A percentile compares a stretch with the other conserved stretches of the same genome.
Evolutionary conservation across 352 stramenopile genomes (phyloP).

Genomic region (Pythium chondricola): DNA sequence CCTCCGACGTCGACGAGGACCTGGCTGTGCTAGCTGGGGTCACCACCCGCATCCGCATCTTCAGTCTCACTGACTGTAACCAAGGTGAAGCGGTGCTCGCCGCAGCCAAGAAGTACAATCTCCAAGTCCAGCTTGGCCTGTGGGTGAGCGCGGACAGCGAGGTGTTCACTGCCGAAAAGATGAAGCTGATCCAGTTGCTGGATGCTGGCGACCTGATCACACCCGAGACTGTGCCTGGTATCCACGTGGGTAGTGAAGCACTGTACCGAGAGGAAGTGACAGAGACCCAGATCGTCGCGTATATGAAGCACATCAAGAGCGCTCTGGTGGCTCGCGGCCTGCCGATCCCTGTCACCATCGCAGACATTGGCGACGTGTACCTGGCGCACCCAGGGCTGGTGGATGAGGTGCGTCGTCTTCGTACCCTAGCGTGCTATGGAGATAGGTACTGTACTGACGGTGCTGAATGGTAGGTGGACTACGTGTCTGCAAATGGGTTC

Average conservation of each 20-base stretch:
- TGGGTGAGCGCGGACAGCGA: constrained; percentile 41
- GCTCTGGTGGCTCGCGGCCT: constrained; percentile 18
- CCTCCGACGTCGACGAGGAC: constrained; percentile 15
- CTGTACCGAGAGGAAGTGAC: constrained; percentile 63
- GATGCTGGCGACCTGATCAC: constrained; percentile 10
- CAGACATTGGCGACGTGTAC: constrained; percentile 63
- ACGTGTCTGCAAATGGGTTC: constrained; percentile 57
- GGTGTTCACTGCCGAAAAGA: constrained; percentile 40
- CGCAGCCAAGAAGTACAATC: constrained; percentile 6
- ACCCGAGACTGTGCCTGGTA: constrained; percentile 16
- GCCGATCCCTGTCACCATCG: constrained; percentile 46
- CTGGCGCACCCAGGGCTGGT: constrained; percentile 38
- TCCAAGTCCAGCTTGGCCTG: constrained; percentile 45
- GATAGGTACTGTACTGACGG: too few species aligned
- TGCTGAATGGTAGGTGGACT: constrained; percentile 26
- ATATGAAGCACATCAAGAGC: constrained; percentile 38
- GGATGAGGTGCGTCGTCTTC: constrained; percentile 16
- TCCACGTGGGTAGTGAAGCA: constrained; percentile 67
- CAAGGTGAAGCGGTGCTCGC: constrained; percentile 21
- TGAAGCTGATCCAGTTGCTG: constrained; percentile 28
- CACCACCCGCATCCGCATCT: constrained; percentile 25
- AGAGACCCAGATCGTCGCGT: constrained; percentile 25
- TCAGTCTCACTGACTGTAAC: constrained; percentile 29
- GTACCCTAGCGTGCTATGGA: too few species aligned
- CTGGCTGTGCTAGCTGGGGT: constrained; percentile 12